Conservation (phyloP, 768 basidiomycete genomes). For the Galerina marginata region DNA sequence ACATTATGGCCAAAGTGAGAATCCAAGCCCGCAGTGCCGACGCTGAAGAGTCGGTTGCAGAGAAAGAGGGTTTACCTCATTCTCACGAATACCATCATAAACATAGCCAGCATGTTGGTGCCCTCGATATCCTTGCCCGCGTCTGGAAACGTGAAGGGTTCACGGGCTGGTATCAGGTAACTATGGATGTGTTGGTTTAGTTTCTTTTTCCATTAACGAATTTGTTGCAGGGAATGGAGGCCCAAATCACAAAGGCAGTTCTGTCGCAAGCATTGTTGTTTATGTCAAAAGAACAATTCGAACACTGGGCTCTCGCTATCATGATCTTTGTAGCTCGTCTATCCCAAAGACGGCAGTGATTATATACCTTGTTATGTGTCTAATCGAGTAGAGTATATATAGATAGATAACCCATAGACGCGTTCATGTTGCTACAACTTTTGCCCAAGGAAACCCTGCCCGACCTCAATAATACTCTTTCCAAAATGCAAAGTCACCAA, state of each 20-base stretch:
- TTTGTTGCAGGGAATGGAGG: slow-evolving; percentile 81
- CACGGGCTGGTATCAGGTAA: slow-evolving; percentile 93
- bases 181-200: not conserved
- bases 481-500: no score
- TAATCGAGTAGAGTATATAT: no score
- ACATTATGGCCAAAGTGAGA: slow-evolving; percentile 96
- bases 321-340: slow-evolving; percentile 60
- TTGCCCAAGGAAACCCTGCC: no score
- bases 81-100: slow-evolving; percentile 49
- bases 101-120: slow-evolving; percentile 65
- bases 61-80: slow-evolving; percentile 38
- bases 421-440: no score
- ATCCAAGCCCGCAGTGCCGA: slow-evolving; percentile 85
- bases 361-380: not conserved
- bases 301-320: slow-evolving; percentile 80
- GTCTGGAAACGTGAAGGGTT: slow-evolving; percentile 82
- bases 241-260: slow-evolving; percentile 95
- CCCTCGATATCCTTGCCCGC: slow-evolving; percentile 73
- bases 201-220: not conserved
- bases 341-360: slow-evolving; percentile 22
- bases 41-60: slow-evolving; percentile 49
- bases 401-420: no score
- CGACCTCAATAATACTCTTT: no score
- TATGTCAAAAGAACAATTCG: slow-evolving; percentile 97
- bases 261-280: slow-evolving; percentile 94